Conservation (phyloP, 441 rosid genomes). For the Jatropha podagrica region DNA sequence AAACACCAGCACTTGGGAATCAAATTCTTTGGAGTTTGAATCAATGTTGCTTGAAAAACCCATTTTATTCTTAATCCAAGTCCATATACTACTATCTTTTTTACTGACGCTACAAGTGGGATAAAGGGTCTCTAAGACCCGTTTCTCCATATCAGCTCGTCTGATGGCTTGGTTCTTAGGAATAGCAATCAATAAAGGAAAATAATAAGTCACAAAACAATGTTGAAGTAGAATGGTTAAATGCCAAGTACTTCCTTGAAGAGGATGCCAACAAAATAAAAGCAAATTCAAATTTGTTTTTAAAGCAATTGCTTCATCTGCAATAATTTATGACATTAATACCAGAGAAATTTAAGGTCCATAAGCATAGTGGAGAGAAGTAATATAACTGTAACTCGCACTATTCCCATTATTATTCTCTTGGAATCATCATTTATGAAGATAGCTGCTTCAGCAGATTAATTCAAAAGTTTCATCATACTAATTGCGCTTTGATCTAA, state of each 20-base stretch:
- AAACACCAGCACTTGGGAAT: conserved; percentile 45
- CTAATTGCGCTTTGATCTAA: not conserved
- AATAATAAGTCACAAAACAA: conserved; percentile 23
- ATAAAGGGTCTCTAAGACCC: conserved; percentile 87
- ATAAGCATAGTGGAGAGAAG: not conserved
- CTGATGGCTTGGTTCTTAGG: conserved; percentile 88
- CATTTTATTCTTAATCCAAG: conserved; percentile 63
- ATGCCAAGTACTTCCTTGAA: not conserved
- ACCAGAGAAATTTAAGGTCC: not conserved
- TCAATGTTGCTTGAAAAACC: conserved; percentile 50
- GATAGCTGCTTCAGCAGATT: not conserved
- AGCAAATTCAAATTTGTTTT: not conserved
- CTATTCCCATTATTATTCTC: not conserved
- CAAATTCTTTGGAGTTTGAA: conserved; percentile 47
- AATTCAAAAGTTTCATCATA: conserved; percentile 9
- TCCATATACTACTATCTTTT: conserved; percentile 54
- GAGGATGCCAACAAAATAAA: not conserved
- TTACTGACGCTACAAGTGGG: conserved; percentile 48
- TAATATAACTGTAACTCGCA: not conserved
- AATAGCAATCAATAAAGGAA: conserved; percentile 22
- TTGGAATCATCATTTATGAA: not conserved
- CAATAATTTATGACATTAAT: not conserved
- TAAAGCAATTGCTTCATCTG: not conserved
- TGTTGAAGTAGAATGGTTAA: not conserved
- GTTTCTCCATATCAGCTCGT: conserved; percentile 74